A percentile compares a stretch with the other conserved stretches of the same genome.
phyloP scores from a whole-genome alignment of 2,329 filamentous ascomycete genomes.

The Botrytis squamosa region DNA sequence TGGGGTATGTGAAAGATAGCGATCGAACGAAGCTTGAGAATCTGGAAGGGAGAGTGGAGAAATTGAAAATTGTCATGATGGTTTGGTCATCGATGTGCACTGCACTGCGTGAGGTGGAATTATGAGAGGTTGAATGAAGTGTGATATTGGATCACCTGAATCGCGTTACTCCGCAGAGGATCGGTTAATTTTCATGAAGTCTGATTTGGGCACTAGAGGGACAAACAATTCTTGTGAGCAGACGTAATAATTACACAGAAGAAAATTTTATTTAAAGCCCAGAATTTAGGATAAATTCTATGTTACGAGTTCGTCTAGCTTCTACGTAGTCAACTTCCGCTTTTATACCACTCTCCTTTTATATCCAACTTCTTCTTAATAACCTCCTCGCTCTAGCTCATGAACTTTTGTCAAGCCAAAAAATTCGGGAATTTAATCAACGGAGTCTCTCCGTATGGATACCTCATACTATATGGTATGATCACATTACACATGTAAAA shows the following conservation, averaged over 20 bases:
- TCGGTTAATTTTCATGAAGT: not conserved
- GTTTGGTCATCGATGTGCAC: not conserved
- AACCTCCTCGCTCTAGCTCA: too few relatives aligned
- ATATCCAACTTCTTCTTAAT: too few relatives aligned
- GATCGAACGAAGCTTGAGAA: not conserved
- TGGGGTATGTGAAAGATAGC: not conserved
- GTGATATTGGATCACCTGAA: not conserved
- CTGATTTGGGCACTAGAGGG: rapidly evolving
- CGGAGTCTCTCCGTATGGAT: too few relatives aligned
- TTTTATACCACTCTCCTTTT: too few relatives aligned
- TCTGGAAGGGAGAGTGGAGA: not conserved
- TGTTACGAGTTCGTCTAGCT: not conserved
- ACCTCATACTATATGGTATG: too few relatives aligned
- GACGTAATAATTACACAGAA: not conserved
- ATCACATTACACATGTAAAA: too few relatives aligned
- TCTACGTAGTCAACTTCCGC: too few relatives aligned
- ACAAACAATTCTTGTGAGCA: not conserved
- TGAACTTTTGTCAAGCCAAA: too few relatives aligned
- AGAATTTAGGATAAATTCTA: not conserved
- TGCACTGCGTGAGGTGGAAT: rapidly evolving
- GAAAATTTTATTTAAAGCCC: too few relatives aligned
- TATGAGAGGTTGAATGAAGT: not conserved
- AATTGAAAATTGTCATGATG: not conserved
- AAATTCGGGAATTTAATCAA: too few relatives aligned
- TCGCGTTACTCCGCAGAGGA: not conserved